Base-by-base conservation (phyloP, 495 filamentous ascomycete genomes). In the Hypoxylon subgilvum region DNA sequence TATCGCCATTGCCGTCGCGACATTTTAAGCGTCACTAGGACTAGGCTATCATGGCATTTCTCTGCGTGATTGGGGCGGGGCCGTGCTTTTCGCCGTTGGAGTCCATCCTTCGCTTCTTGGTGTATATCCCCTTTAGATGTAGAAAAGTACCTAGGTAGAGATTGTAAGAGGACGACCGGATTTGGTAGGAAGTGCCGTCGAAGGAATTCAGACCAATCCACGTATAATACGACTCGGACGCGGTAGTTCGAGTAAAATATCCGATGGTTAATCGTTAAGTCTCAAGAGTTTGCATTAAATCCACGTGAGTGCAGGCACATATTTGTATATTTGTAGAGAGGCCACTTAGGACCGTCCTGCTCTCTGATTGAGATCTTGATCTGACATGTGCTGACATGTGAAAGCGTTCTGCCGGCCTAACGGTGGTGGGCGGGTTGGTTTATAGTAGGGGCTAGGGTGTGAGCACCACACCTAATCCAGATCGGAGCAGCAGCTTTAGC, bases 1-100 rank as follows among this genome's bases (percentile, higher is more conserved):
- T 43, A 89, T 96, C 57, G 94, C 94, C 25, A 87, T 99, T 68
- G 94, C 95, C 2, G 86, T 94, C 39, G 85, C 89, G n/a, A 82
- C 82, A 25, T 88, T 90, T 55, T 89, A 81, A 74, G 43, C 22
- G 21, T 10, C 9, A 6, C 14, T 30, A 0, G 13, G 27, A 6
- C 14, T 30, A 0, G 13, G 27, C 10, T 34, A 6, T n/a, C 39
- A 2, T 13, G 42, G 25, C 49, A 28, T 41, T 63, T 49, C 46
- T 63, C 21, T 68, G 59, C 45, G 45, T 13, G 38, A 47, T 46
- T 23, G 35, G 52, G 6, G 53, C 13, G 46, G 40, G 8, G 49
- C 30, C 60, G 46, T 60, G 53, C 65, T 65, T 45, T 48, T 31
- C 22, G n/a, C 30, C 25, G 18, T 56, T 31, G 49, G 60, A 16